A percentile compares a stretch with the other conserved stretches of the same genome.
phyloP scores from a whole-genome alignment of 495 filamentous ascomycete genomes.

The Letharia lupina region DNA sequence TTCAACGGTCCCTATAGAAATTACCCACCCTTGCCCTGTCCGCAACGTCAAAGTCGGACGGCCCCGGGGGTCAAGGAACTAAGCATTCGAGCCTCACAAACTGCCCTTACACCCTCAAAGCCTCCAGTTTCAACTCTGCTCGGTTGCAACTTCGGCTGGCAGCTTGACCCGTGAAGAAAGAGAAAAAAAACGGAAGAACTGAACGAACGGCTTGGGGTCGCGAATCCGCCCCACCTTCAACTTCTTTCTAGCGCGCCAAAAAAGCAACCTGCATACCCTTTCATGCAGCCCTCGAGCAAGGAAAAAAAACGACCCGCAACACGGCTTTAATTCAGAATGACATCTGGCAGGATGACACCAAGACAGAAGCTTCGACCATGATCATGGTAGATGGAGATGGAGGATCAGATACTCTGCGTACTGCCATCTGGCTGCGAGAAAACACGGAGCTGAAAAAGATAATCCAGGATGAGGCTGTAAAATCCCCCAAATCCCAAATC shows the following conservation, averaged over 20 bases:
- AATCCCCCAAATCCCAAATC: neutral
- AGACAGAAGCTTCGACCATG: too few species aligned
- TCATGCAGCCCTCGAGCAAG: neutral
- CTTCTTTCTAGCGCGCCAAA: neutral
- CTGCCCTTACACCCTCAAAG: neutral
- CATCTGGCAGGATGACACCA: too few species aligned
- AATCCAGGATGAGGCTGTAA: neutral
- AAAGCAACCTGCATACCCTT: neutral
- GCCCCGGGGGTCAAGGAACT: neutral
- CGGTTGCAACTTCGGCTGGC: neutral
- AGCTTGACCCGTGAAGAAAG: neutral
- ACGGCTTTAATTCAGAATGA: neutral
- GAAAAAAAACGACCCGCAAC: neutral
- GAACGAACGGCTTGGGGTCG: neutral
- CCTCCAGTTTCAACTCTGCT: neutral
- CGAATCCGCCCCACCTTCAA: neutral
- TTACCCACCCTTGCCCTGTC: neutral
- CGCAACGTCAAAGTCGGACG: neutral
- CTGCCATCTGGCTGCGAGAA: too few species aligned
- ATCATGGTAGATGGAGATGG: too few species aligned
- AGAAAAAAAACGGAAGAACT: neutral
- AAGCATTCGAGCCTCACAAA: slow-evolving; percentile 1
- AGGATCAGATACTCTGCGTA: too few species aligned
- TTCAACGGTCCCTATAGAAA: too few species aligned
- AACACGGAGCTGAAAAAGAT: neutral